Base-by-base conservation (phyloP, 164 flowering plant genomes). In the Taxillus chinensis region DNA sequence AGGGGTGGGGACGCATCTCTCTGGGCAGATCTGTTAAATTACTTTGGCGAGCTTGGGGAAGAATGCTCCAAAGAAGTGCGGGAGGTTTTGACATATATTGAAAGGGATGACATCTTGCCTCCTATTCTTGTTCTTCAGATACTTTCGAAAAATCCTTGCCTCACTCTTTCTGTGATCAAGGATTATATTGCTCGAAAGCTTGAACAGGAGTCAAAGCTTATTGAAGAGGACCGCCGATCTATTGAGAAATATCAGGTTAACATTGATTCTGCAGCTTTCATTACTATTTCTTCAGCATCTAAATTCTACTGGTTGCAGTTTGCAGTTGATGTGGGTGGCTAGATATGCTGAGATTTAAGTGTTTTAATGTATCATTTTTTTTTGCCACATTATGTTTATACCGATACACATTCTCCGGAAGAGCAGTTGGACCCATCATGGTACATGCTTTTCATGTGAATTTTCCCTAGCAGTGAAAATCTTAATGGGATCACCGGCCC, bases 1-100 rank as follows among this genome's bases (percentile, higher is more conserved):
- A 84, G 75, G 68, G 99, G 97, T 55, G 99, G 97, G 15, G 97
- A 95, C 64, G 84, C 96, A 62, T 68, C 96, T 65, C 91, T 95
- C 54, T 90, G 97, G 99, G 91, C 82, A 45, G 99, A 91, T 76
- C 66, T 91, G 16, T 72, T 95, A 41, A 95, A 86, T 68, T 95
- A 95, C 74, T 89, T 95, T 79, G 97, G 99, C 63, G 99, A 95
- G 73, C 95, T 95, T 71, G 97, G 97, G 60, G 99, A 95, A 83
- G 99, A 95, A 71, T 95, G 99, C 76, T 82, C 97, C 61, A 86
- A 82, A 69, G 99, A 91, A 83, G 99, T 95, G 45, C 89, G 83
- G 77, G 95, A 95, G 77, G 88, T 91, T 41, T 70, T 91, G 74
- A 82, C 88, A 60, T 91, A 87, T 67, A 83, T 95, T 56, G 99